A percentile compares a stretch with the other conserved stretches of the same genome.
Conservation (phyloP, 202 grass and related monocot species). For the Tripidium arundinaceum region DNA sequence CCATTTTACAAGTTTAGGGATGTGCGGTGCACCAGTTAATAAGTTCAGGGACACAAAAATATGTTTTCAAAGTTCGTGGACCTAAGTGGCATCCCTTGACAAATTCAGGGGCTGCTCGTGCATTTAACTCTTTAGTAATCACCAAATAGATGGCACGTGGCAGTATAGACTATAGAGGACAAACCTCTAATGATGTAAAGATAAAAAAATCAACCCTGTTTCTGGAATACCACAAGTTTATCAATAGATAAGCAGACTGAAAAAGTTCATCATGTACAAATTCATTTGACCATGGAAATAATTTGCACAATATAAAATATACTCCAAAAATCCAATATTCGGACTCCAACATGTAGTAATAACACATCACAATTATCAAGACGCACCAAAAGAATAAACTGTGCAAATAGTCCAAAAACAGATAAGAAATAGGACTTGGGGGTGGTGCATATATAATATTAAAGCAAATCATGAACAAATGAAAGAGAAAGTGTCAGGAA, state of each 20-base stretch:
- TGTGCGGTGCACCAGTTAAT: no score
- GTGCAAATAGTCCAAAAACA: constrained; percentile 1
- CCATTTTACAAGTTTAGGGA: no score
- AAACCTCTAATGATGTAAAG: background rate
- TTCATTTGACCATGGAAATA: no score
- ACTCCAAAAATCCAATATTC: constrained; percentile 10
- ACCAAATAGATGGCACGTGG: background rate
- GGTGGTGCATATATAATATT: background rate
- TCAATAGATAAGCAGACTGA: constrained; percentile 13
- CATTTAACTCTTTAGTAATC: background rate
- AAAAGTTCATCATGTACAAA: constrained; percentile 11
- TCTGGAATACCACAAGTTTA: background rate
- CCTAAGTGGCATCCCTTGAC: no score
- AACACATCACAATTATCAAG: background rate
- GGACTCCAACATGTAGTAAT: background rate
- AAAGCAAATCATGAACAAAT: constrained; percentile 18
- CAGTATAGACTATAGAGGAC: background rate
- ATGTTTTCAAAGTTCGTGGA: no score
- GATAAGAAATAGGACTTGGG: background rate
- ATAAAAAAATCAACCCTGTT: no score
- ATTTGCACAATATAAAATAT: background rate
- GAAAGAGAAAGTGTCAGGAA: background rate
- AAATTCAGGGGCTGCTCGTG: no score
- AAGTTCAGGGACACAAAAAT: no score
- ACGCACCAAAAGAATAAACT: constrained; percentile 9